Conservation (phyloP, 1,284 basidiomycete species). For the Leccinum fallax region DNA sequence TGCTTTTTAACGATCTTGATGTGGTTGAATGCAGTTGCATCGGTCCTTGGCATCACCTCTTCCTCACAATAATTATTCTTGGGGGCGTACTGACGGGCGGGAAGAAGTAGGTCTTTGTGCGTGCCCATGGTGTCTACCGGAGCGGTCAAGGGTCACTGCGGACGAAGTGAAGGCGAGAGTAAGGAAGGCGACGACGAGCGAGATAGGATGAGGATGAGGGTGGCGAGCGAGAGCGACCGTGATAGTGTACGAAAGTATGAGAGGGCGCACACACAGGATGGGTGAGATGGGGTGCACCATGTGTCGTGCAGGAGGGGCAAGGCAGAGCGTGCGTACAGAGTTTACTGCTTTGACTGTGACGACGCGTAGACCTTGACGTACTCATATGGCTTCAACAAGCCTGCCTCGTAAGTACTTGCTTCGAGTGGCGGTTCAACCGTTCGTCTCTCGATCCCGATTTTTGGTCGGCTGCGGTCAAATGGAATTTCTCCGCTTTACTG, state of each 20-base stretch:
- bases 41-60: neutral
- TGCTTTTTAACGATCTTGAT: neutral
- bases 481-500: slow-evolving; percentile 84
- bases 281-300: neutral
- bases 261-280: neutral
- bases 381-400: slow-evolving; percentile 93
- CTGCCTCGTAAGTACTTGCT: slow-evolving; percentile 92
- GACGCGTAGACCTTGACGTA: slow-evolving; percentile 91
- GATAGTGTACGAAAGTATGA: neutral
- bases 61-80: too few relatives aligned
- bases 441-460: slow-evolving; percentile 90
- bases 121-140: too few relatives aligned
- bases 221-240: neutral
- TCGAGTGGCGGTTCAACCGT: slow-evolving; percentile 83
- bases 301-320: neutral
- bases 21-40: neutral
- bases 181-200: neutral
- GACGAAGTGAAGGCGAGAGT: neutral
- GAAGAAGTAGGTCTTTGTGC: neutral
- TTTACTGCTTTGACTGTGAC: neutral
- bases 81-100: neutral
- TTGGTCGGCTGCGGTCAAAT: slow-evolving; percentile 95
- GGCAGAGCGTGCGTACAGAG: neutral
- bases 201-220: too few relatives aligned
- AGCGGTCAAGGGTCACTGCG: neutral